phyloP scores from a whole-genome alignment of 192 early-diverging fungal genomes.

The Fimicolochytrium jonesii region DNA sequence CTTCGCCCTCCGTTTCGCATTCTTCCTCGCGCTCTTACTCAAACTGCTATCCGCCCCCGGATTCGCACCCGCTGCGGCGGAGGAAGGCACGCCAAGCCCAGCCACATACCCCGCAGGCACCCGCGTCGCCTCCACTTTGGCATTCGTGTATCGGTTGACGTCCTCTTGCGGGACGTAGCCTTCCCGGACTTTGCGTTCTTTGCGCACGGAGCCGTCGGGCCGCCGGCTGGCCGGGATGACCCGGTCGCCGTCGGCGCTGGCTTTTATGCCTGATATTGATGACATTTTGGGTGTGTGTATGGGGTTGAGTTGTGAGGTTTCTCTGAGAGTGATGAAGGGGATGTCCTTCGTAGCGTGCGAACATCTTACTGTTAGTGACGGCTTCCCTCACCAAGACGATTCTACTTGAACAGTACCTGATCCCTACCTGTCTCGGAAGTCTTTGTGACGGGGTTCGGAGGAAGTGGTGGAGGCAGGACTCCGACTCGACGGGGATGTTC shows the following conservation, averaged over 20 bases:
- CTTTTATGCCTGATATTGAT: background rate
- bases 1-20: conserved; percentile 28
- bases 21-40: conserved; percentile 33
- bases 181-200: conserved; percentile 65
- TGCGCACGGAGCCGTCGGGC: conserved; percentile 65
- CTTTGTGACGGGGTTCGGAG: no score
- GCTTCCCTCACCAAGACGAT: no score
- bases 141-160: conserved; percentile 57
- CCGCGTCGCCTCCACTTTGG: conserved; percentile 37
- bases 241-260: conserved; percentile 36
- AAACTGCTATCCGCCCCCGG: background rate
- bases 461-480: no score
- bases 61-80: background rate
- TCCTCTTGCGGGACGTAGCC: conserved; percentile 68
- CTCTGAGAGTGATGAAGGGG: no score
- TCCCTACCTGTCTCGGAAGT: no score
- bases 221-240: conserved; percentile 60
- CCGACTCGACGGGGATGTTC: no score
- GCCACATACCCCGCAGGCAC: conserved; percentile 35
- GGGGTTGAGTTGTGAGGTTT: background rate
- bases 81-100: conserved; percentile 10
- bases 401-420: no score
- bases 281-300: background rate
- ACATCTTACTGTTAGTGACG: no score
- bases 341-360: no score